A percentile compares a stretch with the other conserved stretches of the same genome.
Conservation (phyloP, 495 filamentous ascomycete species). For the Rusavskia elegans region DNA sequence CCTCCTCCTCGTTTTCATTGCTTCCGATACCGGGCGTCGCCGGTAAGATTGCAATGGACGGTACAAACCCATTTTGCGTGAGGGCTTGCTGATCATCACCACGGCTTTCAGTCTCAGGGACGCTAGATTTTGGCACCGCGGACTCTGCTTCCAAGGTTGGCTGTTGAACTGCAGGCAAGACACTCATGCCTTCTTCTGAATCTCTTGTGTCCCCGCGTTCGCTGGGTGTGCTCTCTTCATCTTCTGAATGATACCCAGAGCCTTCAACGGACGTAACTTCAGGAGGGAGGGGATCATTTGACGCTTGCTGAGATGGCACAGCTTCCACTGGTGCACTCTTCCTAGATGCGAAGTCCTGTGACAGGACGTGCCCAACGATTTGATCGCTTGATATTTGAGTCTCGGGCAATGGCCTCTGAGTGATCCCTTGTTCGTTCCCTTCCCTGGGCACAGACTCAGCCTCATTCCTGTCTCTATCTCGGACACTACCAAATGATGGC, state of each 20-base stretch:
- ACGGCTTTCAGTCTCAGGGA: neutral
- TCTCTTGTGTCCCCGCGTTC: neutral
- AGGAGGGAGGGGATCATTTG: constrained; percentile 45
- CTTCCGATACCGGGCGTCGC: constrained; percentile 30
- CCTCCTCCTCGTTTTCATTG: constrained; percentile 6
- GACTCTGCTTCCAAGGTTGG: too few species aligned
- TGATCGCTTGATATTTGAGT: constrained; percentile 44
- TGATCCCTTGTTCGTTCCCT: neutral
- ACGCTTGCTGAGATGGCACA: constrained; percentile 6
- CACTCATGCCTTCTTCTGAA: neutral
- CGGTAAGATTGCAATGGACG: constrained; percentile 31
- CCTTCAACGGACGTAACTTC: constrained; percentile 51
- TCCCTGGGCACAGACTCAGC: constrained; percentile 8
- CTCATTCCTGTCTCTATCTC: constrained; percentile 23
- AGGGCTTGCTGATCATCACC: constrained; percentile 1
- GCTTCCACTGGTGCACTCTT: constrained; percentile 23
- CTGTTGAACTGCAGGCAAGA: neutral
- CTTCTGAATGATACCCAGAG: constrained; percentile 35
- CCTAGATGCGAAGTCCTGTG: constrained; percentile 30
- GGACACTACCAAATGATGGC: constrained; percentile 73
- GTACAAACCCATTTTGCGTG: constrained; percentile 14
- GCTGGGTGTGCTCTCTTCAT: constrained; percentile 6
- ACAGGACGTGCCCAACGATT: constrained; percentile 42
- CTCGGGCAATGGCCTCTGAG: neutral
- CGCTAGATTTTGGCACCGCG: neutral